These are phyloP conservation scores for Diaporthe ampelina DNA, from an alignment of 2,329 filamentous ascomycete genomes.

Conservation along the genomic window DNA sequence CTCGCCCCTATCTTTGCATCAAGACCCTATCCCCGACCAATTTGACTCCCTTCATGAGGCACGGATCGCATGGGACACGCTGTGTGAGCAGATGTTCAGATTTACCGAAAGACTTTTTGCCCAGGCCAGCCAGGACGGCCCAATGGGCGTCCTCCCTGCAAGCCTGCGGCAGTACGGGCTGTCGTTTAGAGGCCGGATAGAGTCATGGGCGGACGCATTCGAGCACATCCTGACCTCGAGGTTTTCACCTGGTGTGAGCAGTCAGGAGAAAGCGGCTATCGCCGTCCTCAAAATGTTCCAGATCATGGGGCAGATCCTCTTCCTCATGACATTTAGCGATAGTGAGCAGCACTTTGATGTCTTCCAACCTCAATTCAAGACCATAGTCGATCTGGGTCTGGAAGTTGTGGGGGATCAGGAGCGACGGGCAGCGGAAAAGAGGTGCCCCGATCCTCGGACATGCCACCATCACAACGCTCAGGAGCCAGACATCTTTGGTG, in stretches of 20 bases:
- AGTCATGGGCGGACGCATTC: slow-evolving; percentile 70
- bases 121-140: slow-evolving; percentile 61
- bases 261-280: slow-evolving; percentile 71
- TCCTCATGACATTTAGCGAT: slow-evolving; percentile 72
- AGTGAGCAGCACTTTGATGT: slow-evolving; percentile 71
- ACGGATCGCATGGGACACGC: slow-evolving; percentile 67
- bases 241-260: slow-evolving; percentile 61
- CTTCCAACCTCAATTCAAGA: slow-evolving; percentile 65
- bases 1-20: slow-evolving; percentile 57
- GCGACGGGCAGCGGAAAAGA: slow-evolving; percentile 60
- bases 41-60: slow-evolving; percentile 69
- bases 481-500: slow-evolving; percentile 54
- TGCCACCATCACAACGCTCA: slow-evolving; percentile 59
- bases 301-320: slow-evolving; percentile 69
- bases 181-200: slow-evolving; percentile 64
- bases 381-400: slow-evolving; percentile 69
- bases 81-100: slow-evolving; percentile 69
- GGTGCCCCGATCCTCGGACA: slow-evolving; percentile 58
- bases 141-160: slow-evolving; percentile 66
- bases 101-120: slow-evolving; percentile 70
- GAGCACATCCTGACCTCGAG: slow-evolving; percentile 67
- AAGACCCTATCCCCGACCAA: slow-evolving; percentile 56
- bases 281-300: slow-evolving; percentile 74
- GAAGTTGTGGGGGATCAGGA: slow-evolving; percentile 74
- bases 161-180: slow-evolving; percentile 62